Evolutionary conservation across 306 rosid genomes (phyloP).

Genomic region (Begonia peltatifolia): DNA sequence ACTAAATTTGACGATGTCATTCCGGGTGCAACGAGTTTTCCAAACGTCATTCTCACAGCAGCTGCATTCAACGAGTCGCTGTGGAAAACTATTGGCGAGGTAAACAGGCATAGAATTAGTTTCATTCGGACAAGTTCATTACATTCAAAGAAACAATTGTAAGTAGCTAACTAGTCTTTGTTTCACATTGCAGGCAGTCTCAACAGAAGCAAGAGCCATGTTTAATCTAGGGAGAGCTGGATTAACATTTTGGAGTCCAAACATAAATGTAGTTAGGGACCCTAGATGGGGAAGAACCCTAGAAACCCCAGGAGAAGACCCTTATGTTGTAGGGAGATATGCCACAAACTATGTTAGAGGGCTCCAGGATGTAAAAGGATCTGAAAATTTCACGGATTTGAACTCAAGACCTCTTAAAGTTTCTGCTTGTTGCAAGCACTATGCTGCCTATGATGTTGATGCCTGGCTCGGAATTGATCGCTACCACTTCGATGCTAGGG

Average conservation of each 20-base stretch:
- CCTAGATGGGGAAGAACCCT: constrained; percentile 76
- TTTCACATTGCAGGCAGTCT: constrained; percentile 17
- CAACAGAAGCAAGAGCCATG: constrained; percentile 77
- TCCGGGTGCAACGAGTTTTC: constrained; percentile 70
- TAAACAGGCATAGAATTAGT: background rate
- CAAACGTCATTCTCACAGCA: constrained; percentile 49
- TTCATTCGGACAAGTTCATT: too few species aligned
- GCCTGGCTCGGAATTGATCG: constrained; percentile 64
- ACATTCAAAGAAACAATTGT: too few species aligned
- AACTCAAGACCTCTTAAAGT: constrained; percentile 51
- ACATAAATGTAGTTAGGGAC: constrained; percentile 63
- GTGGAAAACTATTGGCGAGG: constrained; percentile 58
- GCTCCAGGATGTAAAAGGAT: constrained; percentile 37
- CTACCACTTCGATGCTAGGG: constrained; percentile 70
- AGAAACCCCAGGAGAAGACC: constrained; percentile 83
- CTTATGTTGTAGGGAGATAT: constrained; percentile 43
- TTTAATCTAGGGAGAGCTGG: constrained; percentile 66
- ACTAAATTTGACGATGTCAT: constrained; percentile 31
- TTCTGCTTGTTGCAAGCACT: constrained; percentile 85
- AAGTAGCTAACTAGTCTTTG: too few species aligned
- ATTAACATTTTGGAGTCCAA: constrained; percentile 77
- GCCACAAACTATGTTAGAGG: constrained; percentile 60
- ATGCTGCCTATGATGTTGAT: constrained; percentile 71
- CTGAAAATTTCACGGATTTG: constrained; percentile 5
- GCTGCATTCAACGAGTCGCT: constrained; percentile 42